Conservation (phyloP, 371 early-diverging fungal genomes). For the Synchytrium microbalum region DNA sequence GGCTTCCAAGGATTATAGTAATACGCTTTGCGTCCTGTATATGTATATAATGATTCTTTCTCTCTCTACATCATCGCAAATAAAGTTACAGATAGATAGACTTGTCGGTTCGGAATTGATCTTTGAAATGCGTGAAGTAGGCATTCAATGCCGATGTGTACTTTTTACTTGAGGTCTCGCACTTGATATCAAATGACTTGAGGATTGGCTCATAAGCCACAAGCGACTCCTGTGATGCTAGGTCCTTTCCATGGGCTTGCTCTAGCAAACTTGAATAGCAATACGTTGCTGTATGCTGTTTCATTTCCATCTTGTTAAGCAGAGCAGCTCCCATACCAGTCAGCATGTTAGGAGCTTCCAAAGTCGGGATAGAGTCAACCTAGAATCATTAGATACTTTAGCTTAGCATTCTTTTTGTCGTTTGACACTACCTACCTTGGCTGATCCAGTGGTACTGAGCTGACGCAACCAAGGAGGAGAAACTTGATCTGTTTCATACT, state of each 20-base stretch:
- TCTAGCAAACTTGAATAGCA: neutral
- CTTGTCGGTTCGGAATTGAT: neutral
- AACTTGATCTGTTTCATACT: neutral
- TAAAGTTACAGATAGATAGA: neutral
- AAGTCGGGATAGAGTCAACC: neutral
- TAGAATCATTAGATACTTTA: no score
- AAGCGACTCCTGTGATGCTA: neutral
- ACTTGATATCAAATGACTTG: neutral
- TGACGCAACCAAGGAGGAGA: neutral
- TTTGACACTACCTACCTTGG: no score
- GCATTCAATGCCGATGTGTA: neutral
- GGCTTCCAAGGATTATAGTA: no score
- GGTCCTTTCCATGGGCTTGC: neutral
- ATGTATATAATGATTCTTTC: no score
- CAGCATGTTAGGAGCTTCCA: neutral
- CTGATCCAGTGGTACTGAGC: neutral
- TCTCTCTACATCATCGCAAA: no score
- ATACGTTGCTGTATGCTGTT: neutral
- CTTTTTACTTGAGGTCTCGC: neutral
- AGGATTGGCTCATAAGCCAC: neutral
- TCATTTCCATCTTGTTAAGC: neutral
- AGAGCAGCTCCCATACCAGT: neutral
- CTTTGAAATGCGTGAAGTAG: neutral
- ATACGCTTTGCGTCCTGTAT: no score
- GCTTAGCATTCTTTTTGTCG: no score